Evolutionary conservation across 1,284 basidiomycete species (phyloP).

Genomic region (Tylopilus sp.): DNA sequence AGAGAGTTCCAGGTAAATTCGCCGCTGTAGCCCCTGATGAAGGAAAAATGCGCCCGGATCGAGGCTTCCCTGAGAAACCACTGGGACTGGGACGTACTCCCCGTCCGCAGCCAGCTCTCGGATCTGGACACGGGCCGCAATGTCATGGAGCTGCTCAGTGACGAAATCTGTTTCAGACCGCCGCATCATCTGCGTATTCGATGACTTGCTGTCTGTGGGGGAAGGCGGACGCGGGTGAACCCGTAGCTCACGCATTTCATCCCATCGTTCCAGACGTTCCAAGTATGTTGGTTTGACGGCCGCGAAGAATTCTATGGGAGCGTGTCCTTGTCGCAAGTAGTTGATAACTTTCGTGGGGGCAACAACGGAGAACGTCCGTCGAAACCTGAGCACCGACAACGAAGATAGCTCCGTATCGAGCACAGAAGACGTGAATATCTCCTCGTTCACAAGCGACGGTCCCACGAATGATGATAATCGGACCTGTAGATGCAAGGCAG

Average conservation of each 20-base stretch:
- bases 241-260: conserved; percentile 77
- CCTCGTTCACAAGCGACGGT: conserved; percentile 64
- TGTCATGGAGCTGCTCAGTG: conserved; percentile 85
- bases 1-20: conserved; percentile 71
- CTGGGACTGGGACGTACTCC: conserved; percentile 80
- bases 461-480: conserved; percentile 81
- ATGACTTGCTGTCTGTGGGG: conserved; percentile 34
- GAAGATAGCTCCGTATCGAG: conserved; percentile 73
- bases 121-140: conserved; percentile 82
- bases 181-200: conserved; percentile 69
- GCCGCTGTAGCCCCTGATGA: conserved; percentile 91
- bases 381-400: conserved; percentile 75
- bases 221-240: conserved; percentile 35
- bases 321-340: conserved; percentile 74
- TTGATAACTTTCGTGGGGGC: conserved; percentile 68
- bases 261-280: conserved; percentile 87
- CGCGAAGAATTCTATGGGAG: conserved; percentile 86
- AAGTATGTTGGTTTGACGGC: conserved; percentile 77
- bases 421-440: conserved; percentile 73
- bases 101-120: conserved; percentile 86
- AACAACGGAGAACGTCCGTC: conserved; percentile 75
- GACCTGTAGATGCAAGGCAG: conserved; percentile 79
- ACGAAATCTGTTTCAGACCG: conserved; percentile 91
- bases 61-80: conserved; percentile 70
- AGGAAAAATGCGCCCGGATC: conserved; percentile 87